A percentile compares a stretch with the other conserved stretches of the same genome.
Evolutionary conservation across 805 yeast genomes (phyloP).

Genomic region (Kluyveromyces nonfermentans): DNA sequence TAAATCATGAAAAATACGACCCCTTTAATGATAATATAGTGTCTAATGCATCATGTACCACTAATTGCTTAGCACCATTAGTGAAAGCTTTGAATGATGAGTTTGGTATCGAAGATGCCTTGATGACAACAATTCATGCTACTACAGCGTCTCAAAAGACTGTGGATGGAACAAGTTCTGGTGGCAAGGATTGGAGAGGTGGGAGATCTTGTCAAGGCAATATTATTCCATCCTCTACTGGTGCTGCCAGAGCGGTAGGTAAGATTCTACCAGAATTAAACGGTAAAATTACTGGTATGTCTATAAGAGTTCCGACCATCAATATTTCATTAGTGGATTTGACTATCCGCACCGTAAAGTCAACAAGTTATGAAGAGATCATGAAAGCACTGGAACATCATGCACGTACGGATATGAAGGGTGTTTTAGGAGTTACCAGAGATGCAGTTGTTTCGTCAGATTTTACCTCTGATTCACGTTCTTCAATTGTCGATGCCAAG

Average conservation of each 20-base stretch:
- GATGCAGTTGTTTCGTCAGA: slow-evolving; percentile 89
- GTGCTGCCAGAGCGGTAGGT: slow-evolving; percentile 98
- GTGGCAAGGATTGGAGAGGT: slow-evolving; percentile 95
- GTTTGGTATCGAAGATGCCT: slow-evolving; percentile 83
- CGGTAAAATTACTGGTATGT: slow-evolving; percentile 92
- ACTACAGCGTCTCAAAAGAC: slow-evolving; percentile 95
- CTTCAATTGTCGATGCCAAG: slow-evolving; percentile 83
- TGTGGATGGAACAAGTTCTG: slow-evolving; percentile 82
- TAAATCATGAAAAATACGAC: slow-evolving; percentile 72
- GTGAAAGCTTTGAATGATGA: slow-evolving; percentile 82
- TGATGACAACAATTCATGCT: slow-evolving; percentile 95
- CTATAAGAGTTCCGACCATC: slow-evolving; percentile 88
- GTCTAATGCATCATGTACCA: slow-evolving; percentile 93
- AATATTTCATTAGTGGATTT: slow-evolving; percentile 91
- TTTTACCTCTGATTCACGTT: slow-evolving; percentile 74
- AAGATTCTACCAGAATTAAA: slow-evolving; percentile 84
- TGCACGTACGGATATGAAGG: slow-evolving; percentile 69
- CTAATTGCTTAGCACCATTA: slow-evolving; percentile 91
- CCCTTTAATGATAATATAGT: slow-evolving; percentile 57
- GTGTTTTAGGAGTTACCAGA: slow-evolving; percentile 82
- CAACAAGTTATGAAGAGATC: slow-evolving; percentile 77
- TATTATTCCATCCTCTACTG: slow-evolving; percentile 92
- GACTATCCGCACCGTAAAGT: slow-evolving; percentile 71
- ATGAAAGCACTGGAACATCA: slow-evolving; percentile 66
- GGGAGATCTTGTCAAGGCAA: slow-evolving; percentile 95